These are phyloP conservation scores for Syzygium jambos DNA, from an alignment of 345 rosid genomes.

Conservation along the genomic window DNA sequence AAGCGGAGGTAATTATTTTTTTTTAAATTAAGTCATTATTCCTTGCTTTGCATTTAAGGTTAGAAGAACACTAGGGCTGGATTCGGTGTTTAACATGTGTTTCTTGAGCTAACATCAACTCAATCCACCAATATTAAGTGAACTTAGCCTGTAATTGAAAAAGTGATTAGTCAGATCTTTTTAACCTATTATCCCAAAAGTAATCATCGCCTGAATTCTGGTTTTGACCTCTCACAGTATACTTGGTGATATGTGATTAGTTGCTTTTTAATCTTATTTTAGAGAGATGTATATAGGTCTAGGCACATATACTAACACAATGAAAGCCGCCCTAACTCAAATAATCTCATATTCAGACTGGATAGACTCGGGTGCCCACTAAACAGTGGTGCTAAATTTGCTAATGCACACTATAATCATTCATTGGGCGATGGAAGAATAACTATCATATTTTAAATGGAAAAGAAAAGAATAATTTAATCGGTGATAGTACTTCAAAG, in stretches of 20 bases:
- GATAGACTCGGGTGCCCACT: background rate
- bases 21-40: background rate
- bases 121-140: background rate
- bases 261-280: background rate
- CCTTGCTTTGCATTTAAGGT: background rate
- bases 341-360: background rate
- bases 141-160: background rate
- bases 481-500: background rate
- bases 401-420: conserved; percentile 5
- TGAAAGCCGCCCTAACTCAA: background rate
- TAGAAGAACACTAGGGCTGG: background rate
- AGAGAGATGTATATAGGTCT: background rate
- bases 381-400: conserved; percentile 2
- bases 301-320: background rate
- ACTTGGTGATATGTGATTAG: background rate
- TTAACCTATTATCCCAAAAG: background rate
- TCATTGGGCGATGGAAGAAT: conserved; percentile 5
- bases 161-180: background rate
- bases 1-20: background rate
- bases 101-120: background rate
- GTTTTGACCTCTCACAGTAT: background rate
- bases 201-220: background rate
- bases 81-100: background rate
- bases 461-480: background rate
- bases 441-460: background rate